Conservation (phyloP, 2,329 filamentous ascomycete genomes). For the Clathrospora elynae region DNA sequence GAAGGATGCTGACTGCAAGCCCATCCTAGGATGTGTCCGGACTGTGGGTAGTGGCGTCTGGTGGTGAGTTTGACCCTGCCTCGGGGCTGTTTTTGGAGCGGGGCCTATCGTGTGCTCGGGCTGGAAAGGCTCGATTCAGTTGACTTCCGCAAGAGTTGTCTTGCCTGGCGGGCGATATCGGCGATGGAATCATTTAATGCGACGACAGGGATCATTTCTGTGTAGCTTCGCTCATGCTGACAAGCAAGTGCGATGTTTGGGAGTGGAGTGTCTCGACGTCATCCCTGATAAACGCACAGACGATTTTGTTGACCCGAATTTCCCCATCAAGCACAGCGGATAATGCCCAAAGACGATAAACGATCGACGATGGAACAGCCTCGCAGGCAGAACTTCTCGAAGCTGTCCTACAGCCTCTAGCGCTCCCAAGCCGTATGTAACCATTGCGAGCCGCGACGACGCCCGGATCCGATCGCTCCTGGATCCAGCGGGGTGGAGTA, state of each 20-base stretch:
- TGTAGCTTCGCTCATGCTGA: constrained; percentile 18
- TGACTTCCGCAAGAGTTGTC: constrained; percentile 14
- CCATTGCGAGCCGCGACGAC: no score
- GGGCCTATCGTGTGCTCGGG: constrained; percentile 5
- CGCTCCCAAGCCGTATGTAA: no score
- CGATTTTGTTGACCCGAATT: background rate
- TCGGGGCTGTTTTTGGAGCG: constrained; percentile 6
- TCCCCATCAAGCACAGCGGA: background rate
- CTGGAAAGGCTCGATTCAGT: constrained; percentile 4
- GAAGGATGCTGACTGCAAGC: constrained; percentile 9
- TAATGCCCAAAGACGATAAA: no score
- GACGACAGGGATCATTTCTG: constrained; percentile 6
- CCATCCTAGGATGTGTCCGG: constrained; percentile 13
- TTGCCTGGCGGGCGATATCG: constrained; percentile 15
- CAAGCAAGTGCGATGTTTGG: background rate
- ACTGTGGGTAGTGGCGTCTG: constrained; percentile 17
- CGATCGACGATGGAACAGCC: no score
- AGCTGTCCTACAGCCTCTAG: no score
- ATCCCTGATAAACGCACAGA: background rate
- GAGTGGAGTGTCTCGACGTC: no score
- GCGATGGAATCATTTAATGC: background rate
- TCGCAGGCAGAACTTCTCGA: no score
- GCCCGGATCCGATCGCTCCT: no score
- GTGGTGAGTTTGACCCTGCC: constrained; percentile 17
- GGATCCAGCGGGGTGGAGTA: no score